phyloP scores from a whole-genome alignment of 441 rosid species.

The Gossypium laxum region DNA sequence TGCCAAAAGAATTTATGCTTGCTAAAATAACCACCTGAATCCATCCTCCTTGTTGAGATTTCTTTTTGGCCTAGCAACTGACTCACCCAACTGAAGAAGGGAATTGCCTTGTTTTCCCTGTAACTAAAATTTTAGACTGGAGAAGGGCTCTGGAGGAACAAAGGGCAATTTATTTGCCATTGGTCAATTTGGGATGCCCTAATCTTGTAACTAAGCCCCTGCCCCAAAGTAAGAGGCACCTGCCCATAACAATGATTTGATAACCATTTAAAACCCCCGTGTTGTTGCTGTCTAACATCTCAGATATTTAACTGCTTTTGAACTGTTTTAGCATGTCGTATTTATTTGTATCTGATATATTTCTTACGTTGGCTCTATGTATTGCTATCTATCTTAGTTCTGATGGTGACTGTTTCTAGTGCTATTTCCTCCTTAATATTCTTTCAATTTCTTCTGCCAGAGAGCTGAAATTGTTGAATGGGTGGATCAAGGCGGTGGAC shows the following conservation, averaged over 20 bases:
- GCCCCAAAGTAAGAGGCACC: neutral
- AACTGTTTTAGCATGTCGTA: neutral
- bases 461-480: slow-evolving; percentile 73
- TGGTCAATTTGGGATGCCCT: neutral
- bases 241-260: neutral
- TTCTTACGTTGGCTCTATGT: neutral
- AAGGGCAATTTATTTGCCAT: neutral
- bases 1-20: neutral
- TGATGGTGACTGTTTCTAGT: neutral
- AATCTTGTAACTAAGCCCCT: neutral
- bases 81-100: neutral
- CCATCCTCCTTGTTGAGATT: neutral
- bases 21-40: neutral
- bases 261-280: neutral
- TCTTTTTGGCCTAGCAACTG: neutral
- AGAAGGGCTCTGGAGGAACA: neutral
- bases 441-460: slow-evolving; percentile 31
- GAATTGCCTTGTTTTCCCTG: neutral
- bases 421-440: neutral
- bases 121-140: neutral
- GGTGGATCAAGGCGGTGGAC: slow-evolving; percentile 89
- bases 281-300: neutral
- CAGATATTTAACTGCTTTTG: neutral
- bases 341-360: neutral
- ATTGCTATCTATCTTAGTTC: neutral